Percentiles rank a stretch among this genome's conserved stretches.
Evolutionary conservation across 1,139 yeast species (phyloP).

Genomic region (Pichia sp.): DNA sequence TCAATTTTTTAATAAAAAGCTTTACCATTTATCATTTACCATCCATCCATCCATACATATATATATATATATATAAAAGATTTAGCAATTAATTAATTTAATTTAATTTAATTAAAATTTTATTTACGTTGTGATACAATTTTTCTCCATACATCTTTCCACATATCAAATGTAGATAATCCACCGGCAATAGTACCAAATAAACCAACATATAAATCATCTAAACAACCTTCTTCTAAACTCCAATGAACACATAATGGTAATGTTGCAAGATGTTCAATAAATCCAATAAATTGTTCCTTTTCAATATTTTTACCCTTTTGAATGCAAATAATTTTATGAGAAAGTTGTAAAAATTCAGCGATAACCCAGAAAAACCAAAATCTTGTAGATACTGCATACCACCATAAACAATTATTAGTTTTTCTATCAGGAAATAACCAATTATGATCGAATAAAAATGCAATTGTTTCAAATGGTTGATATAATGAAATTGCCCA

Average conservation of each 20-base stretch:
- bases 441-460: slow-evolving; percentile 53
- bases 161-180: slow-evolving; percentile 21
- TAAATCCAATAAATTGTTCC: slow-evolving; percentile 14
- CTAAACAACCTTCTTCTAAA: slow-evolving; percentile 45
- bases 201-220: slow-evolving; percentile 30
- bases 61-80: too few species aligned
- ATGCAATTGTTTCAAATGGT: slow-evolving; percentile 51
- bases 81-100: too few species aligned
- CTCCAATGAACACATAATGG: slow-evolving; percentile 60
- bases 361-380: slow-evolving; percentile 50
- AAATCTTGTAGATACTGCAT: slow-evolving; percentile 44
- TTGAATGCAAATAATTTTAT: slow-evolving; percentile 1
- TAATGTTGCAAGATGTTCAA: slow-evolving; percentile 36
- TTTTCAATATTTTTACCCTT: slow-evolving; percentile 8
- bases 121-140: background rate
- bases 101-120: too few species aligned
- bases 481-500: slow-evolving; percentile 33
- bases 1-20: too few species aligned
- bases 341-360: slow-evolving; percentile 31
- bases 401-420: slow-evolving; percentile 20
- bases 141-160: slow-evolving; percentile 17
- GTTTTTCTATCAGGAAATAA: slow-evolving; percentile 37
- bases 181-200: slow-evolving; percentile 30
- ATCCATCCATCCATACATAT: too few species aligned
- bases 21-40: too few species aligned